phyloP scores from a whole-genome alignment of 1,284 basidiomycete genomes.

The Cerioporus squamosus region DNA sequence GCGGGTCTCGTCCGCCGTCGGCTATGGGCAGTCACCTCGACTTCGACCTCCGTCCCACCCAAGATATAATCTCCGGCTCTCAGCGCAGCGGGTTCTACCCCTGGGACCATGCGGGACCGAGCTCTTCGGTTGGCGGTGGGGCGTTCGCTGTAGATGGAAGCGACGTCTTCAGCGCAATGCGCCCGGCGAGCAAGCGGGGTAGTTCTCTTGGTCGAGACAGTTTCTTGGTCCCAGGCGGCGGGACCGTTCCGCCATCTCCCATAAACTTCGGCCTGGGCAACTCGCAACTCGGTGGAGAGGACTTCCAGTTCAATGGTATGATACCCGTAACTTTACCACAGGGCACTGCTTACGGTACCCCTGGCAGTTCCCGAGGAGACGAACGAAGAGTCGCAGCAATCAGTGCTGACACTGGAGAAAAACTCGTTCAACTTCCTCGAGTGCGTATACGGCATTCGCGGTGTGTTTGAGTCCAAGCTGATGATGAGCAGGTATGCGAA shows the following conservation, averaged over 20 bases:
- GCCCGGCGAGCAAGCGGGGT: slow-evolving; percentile 55
- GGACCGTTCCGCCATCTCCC: slow-evolving; percentile 48
- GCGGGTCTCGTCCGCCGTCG: slow-evolving; percentile 57
- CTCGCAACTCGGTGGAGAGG: slow-evolving; percentile 54
- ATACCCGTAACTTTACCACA: not conserved
- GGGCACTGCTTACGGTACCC: slow-evolving; percentile 23
- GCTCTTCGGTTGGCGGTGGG: slow-evolving; percentile 53
- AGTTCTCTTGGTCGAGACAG: slow-evolving; percentile 55
- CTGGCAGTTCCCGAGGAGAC: slow-evolving; percentile 39
- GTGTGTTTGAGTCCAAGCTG: not conserved
- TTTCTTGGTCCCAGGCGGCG: slow-evolving; percentile 45
- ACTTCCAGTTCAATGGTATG: slow-evolving; percentile 69
- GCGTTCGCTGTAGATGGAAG: slow-evolving; percentile 44
- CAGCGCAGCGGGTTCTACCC: slow-evolving; percentile 76
- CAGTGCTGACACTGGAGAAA: slow-evolving; percentile 63
- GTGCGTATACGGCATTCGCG: slow-evolving; percentile 43
- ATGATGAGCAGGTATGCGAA: slow-evolving; percentile 62
- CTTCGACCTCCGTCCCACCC: slow-evolving; percentile 40
- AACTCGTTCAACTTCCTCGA: slow-evolving; percentile 81
- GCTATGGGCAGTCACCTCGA: slow-evolving; percentile 51
- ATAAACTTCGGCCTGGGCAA: slow-evolving; percentile 40
- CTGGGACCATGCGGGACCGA: slow-evolving; percentile 78
- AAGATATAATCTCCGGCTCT: slow-evolving; percentile 48
- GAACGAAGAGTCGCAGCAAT: slow-evolving; percentile 52
- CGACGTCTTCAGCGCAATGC: slow-evolving; percentile 52